phyloP scores from a whole-genome alignment of 1,139 yeast species.

The Saccharomyces hybrid region DNA sequence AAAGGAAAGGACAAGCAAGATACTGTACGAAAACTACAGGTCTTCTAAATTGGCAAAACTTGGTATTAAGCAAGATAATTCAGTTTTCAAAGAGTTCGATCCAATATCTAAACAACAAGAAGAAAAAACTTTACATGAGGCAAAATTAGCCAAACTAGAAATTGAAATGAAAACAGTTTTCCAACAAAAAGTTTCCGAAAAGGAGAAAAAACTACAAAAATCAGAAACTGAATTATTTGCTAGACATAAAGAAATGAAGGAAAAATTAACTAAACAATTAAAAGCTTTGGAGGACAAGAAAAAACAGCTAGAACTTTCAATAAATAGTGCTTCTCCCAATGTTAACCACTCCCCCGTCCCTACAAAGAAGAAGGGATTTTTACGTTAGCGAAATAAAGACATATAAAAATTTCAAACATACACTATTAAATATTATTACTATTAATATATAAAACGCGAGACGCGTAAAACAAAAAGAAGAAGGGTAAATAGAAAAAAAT shows the following conservation, averaged over 20 bases:
- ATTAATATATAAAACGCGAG: constrained; percentile 7
- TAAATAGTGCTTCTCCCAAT: constrained; percentile 33
- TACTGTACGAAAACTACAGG: constrained; percentile 83
- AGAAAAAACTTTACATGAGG: constrained; percentile 88
- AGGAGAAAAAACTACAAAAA: constrained; percentile 94
- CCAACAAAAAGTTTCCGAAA: constrained; percentile 93
- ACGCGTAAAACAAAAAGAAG: constrained; percentile 29
- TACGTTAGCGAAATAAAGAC: constrained; percentile 36
- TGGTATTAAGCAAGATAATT: constrained; percentile 89
- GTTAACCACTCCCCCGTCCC: constrained; percentile 38
- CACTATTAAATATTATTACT: constrained; percentile 16
- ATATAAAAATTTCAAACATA: background rate
- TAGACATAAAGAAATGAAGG: constrained; percentile 96
- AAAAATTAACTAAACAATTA: constrained; percentile 80
- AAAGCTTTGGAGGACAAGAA: constrained; percentile 87
- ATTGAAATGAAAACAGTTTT: constrained; percentile 94
- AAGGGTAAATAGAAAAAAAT: constrained; percentile 8
- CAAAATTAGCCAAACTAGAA: constrained; percentile 89
- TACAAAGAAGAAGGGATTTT: constrained; percentile 52
- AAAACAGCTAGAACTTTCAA: constrained; percentile 63
- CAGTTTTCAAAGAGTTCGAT: constrained; percentile 89
- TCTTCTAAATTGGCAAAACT: constrained; percentile 67
- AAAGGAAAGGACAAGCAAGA: constrained; percentile 73
- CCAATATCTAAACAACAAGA: constrained; percentile 91
- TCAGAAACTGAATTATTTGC: constrained; percentile 95